phyloP scores from a whole-genome alignment of 805 yeast genomes.

The Zygotorulaspora florentina region DNA sequence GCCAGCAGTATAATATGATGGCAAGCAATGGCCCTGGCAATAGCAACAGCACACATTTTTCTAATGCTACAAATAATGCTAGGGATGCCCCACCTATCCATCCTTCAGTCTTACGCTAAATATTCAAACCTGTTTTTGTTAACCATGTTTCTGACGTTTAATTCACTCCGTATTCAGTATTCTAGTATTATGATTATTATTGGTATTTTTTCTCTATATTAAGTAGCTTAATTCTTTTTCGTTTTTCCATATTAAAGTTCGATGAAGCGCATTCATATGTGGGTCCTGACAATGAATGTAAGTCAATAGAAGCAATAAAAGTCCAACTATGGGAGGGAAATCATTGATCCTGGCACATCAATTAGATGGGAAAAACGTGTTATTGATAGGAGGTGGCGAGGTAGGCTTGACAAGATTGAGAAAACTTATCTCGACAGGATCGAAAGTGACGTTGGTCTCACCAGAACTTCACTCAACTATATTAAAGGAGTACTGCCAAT shows the following conservation, averaged over 20 bases:
- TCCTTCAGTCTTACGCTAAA: slow-evolving; percentile 19
- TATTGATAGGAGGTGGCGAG: slow-evolving; percentile 36
- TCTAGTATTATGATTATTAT: not conserved
- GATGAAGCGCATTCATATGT: not conserved
- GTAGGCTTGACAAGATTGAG: slow-evolving; percentile 32
- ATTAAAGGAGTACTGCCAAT: slow-evolving; percentile 9
- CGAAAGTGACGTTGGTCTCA: slow-evolving; percentile 30
- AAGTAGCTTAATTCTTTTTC: too few species aligned
- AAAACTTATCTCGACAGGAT: slow-evolving; percentile 33
- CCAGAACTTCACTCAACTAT: slow-evolving; percentile 22
- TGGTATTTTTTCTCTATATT: not conserved
- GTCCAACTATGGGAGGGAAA: slow-evolving; percentile 12
- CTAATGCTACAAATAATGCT: slow-evolving; percentile 7
- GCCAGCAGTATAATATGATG: slow-evolving; percentile 5
- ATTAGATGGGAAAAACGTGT: slow-evolving; percentile 22
- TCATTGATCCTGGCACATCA: slow-evolving; percentile 33
- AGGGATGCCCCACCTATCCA: slow-evolving; percentile 20
- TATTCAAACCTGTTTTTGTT: not conserved
- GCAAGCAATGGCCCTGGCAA: slow-evolving; percentile 2
- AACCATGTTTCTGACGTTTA: slow-evolving; percentile 1
- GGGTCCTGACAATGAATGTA: not conserved
- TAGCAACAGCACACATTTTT: not conserved
- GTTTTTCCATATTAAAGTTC: not conserved
- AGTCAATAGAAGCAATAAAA: not conserved
- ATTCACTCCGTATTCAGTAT: not conserved